Conservation (phyloP, 2,329 filamentous ascomycete species). For the Aspergillus clavatus region DNA sequence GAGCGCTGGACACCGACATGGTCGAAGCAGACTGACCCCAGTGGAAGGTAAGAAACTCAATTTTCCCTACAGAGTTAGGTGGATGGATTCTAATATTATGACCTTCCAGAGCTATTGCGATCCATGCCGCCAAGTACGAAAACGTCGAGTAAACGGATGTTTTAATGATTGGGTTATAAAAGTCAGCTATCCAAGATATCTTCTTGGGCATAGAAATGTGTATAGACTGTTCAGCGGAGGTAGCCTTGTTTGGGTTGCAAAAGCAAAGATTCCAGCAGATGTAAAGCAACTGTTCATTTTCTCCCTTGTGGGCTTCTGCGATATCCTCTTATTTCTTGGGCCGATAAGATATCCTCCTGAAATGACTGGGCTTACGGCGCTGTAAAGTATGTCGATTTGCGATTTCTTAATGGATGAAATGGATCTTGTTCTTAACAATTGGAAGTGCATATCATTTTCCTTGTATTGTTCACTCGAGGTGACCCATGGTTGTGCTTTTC, state of each 20-base stretch:
- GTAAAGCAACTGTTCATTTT: background rate
- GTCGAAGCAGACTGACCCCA: conserved; percentile 94
- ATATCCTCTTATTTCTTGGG: conserved; percentile 1
- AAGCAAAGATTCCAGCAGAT: conserved; percentile 12
- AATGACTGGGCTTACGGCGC: conserved; percentile 7
- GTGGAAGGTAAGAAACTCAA: conserved; percentile 77
- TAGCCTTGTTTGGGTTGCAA: conserved; percentile 11
- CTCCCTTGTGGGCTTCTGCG: background rate
- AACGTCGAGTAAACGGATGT: conserved; percentile 33
- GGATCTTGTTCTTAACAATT: background rate
- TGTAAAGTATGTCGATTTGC: conserved; percentile 6
- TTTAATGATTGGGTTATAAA: conserved; percentile 7
- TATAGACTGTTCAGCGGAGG: conserved; percentile 21
- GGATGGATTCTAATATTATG: conserved; percentile 5
- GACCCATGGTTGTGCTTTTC: too few species aligned
- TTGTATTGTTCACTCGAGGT: too few species aligned
- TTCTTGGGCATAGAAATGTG: conserved; percentile 24
- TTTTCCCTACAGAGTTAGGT: background rate
- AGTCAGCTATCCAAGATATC: conserved; percentile 12
- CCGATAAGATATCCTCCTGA: conserved; percentile 1
- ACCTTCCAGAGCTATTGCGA: conserved; percentile 63
- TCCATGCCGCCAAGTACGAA: conserved; percentile 70
- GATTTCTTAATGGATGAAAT: conserved; percentile 7
- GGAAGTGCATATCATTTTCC: too few species aligned
- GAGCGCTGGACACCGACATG: conserved; percentile 96